Base-by-base conservation (phyloP, 495 filamentous ascomycete species). In the Lophiostoma macrostomum region DNA sequence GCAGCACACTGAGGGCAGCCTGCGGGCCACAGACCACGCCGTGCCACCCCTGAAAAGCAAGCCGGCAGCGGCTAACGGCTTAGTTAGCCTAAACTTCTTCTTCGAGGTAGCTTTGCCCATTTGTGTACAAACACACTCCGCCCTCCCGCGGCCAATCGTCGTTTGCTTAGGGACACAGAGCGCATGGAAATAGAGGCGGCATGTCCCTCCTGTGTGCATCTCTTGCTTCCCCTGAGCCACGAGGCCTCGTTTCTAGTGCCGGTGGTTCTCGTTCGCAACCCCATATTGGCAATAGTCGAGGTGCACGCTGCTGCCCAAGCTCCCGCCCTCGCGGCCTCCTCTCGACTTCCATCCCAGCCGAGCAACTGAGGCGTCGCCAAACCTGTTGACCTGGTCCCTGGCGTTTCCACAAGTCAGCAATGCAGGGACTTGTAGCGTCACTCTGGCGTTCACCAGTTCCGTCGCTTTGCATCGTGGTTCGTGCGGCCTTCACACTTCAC, bases 291-390 rank as follows among this genome's bases (percentile, higher is more conserved):
- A 48, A 48, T 48, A 32, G 12, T 35, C 14, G n/a, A n/a, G n/a
- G n/a, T n/a, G n/a, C n/a, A n/a, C n/a, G n/a, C n/a, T n/a, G n/a
- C n/a, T n/a, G n/a, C n/a, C n/a, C n/a, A n/a, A 14, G 10, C 30
- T 5, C 5, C 10, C 8, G 5, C 5, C 23, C 27, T 38, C 16
- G 6, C 6, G 13, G 29, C 42, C 24, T 8, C 4, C 8, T 29
- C 12, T 27, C 42, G 14, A 16, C 10, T 27, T 10, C 25, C 12
- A 10, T 28, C 42, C 24, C 27, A n/a, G 27, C 19, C 12, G 12
- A 18, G 46, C 46, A 50, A 50, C 46, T 50, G 46, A 27, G 31
- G 18, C 46, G 46, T 50, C 46, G 46, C 28, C 19, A 48, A 48
- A 48, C 3, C 36, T 48, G 44, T 20, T 12, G 25, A 8, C 44